phyloP scores from a whole-genome alignment of 768 basidiomycete species.

The Rhizopogon salebrosus region DNA sequence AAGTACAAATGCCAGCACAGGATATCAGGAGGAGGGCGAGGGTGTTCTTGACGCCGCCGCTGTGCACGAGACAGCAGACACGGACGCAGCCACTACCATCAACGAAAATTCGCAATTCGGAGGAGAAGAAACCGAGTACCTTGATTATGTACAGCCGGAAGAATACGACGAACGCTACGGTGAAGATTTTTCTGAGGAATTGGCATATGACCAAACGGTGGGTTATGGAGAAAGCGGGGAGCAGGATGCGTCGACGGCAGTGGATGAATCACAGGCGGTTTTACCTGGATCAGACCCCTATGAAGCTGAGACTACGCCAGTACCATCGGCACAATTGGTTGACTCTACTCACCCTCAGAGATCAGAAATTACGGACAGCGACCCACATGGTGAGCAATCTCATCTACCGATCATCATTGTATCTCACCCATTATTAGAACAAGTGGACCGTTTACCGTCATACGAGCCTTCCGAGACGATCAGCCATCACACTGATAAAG shows the following conservation, averaged over 20 bases:
- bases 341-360: constrained; percentile 4
- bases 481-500: background rate
- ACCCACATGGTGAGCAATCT: background rate
- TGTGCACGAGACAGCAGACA: constrained; percentile 23
- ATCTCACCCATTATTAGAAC: background rate
- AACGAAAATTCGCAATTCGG: constrained; percentile 13
- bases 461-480: background rate
- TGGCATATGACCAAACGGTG: constrained; percentile 13
- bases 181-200: constrained; percentile 27
- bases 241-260: constrained; percentile 12
- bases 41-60: constrained; percentile 23
- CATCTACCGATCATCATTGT: background rate
- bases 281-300: constrained; percentile 10
- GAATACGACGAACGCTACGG: constrained; percentile 33
- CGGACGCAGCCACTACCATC: constrained; percentile 9
- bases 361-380: background rate
- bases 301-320: constrained; percentile 14
- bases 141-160: constrained; percentile 26
- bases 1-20: constrained; percentile 11
- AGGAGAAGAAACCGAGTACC: constrained; percentile 30
- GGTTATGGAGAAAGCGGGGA: constrained; percentile 18
- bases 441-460: background rate
- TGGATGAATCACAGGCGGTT: constrained; percentile 12
- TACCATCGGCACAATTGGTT: constrained; percentile 3
- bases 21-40: constrained; percentile 15